phyloP scores from a whole-genome alignment of 805 yeast species.

The Saturnispora hagleri region DNA sequence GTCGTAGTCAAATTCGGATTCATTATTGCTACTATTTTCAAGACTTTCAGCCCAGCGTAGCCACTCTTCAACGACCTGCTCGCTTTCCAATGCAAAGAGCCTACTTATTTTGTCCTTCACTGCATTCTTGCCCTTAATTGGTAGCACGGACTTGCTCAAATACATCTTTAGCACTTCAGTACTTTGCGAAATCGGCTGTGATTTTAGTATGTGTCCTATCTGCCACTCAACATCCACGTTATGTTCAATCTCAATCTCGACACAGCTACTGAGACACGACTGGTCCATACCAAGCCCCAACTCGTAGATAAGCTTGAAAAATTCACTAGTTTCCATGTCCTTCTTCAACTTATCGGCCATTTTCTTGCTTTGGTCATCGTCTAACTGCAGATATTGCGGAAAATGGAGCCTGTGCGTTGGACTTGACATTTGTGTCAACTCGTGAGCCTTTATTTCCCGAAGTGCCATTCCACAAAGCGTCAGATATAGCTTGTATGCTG shows the following conservation, averaged over 20 bases:
- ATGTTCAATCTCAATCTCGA: neutral
- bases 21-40: neutral
- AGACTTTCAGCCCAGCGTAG: conserved; percentile 1
- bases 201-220: conserved; percentile 4
- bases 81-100: conserved; percentile 1
- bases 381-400: neutral
- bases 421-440: neutral
- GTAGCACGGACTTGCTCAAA: neutral
- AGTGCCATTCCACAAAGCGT: neutral
- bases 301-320: conserved; percentile 3
- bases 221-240: conserved; percentile 6
- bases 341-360: neutral
- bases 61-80: conserved; percentile 1
- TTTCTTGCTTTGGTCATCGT: neutral
- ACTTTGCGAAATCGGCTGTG: neutral
- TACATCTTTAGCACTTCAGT: neutral
- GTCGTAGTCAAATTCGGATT: neutral
- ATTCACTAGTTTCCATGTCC: neutral
- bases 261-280: neutral
- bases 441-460: neutral
- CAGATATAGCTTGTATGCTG: neutral
- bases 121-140: neutral
- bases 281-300: neutral
- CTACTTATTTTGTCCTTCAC: neutral
- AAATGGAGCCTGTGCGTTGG: neutral